Conservation (phyloP, 805 yeast genomes). For the Teunomyces tritomae region DNA sequence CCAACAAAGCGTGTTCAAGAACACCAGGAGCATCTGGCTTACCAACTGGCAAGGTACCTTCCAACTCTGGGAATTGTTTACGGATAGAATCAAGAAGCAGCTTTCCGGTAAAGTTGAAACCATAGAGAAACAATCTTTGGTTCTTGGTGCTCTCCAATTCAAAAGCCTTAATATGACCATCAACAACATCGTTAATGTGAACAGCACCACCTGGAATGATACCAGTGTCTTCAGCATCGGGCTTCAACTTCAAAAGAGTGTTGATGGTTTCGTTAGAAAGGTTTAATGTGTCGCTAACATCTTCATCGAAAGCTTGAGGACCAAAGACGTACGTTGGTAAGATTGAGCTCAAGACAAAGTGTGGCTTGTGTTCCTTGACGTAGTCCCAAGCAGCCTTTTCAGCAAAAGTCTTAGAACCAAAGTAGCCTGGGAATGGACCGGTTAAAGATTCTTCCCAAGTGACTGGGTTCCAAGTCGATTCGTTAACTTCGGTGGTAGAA, state of each 20-base stretch:
- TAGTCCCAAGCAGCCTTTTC: conserved; percentile 61
- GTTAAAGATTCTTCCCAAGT: conserved; percentile 47
- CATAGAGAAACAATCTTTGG: conserved; percentile 24
- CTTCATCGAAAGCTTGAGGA: conserved; percentile 16
- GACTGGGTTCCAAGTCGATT: conserved; percentile 51
- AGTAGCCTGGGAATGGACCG: conserved; percentile 42
- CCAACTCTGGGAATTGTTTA: conserved; percentile 11
- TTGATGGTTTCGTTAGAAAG: conserved; percentile 7
- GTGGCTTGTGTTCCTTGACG: conserved; percentile 31
- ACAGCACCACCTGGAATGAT: conserved; percentile 25
- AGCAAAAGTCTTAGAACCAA: conserved; percentile 61
- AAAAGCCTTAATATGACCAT: conserved; percentile 52
- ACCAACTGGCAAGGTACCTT: conserved; percentile 3
- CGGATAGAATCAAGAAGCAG: conserved; percentile 15
- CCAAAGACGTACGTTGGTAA: conserved; percentile 20
- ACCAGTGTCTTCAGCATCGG: conserved; percentile 10
- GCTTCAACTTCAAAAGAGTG: conserved; percentile 3
- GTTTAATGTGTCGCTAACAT: conserved; percentile 9
- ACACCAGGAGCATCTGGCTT: not conserved
- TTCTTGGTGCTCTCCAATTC: conserved; percentile 33
- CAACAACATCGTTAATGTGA: conserved; percentile 65
- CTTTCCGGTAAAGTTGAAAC: conserved; percentile 14
- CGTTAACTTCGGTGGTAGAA: conserved; percentile 32
- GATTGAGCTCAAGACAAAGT: conserved; percentile 22
- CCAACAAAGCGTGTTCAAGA: not conserved